Evolutionary conservation across 108 stramenopile genomes (phyloP), one percentile per base, ranked within the genome.

Genomic region (Asterionellopsis glacialis): DNA sequence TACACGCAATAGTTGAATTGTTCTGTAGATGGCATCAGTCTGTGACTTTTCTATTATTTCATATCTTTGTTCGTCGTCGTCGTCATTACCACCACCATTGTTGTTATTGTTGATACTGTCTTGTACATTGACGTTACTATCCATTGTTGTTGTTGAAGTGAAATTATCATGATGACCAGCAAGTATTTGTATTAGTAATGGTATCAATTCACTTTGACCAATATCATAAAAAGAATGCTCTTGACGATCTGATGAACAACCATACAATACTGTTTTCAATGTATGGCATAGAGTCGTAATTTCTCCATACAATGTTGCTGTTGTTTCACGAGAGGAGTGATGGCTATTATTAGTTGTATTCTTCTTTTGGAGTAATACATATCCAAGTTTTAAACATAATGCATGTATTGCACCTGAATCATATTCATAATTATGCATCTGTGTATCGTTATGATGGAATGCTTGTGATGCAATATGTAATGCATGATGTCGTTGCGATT

Each of bases 361-460:
- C n/a, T n/a, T n/a, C n/a, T n/a, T 21, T 3, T 40, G 27, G 6
- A 63, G 45, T 11, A 57, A 51, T n/a, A 59, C 50, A 41, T 70
- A 76, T n/a, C 75, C 75, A 13, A 76, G 61, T 53, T 76, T 69
- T 38, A 70, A 41, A 25, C 68, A 69, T 14, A 76, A 56, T 12
- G 65, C 68, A 33, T 70, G 65, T 42, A 68, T 65, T 14, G 56
- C 58, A 9, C 69, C 75, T 22, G 70, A n/a, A 15, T 41, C 45
- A 13, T 70, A 43, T 55, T 76, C 75, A 51, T 70, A 58, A 42
- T 76, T 59, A 55, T 76, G 75, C 50, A 66, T 24, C n/a, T 57
- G 57, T 13, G 23, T 39, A 59, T 57, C 58, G n/a, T 57, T 51
- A 56, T 76, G 75, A 13, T 64, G 57, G 47, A 75, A 60, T 38